Evolutionary conservation across 208 protist genomes (phyloP).

Genomic region (Trypanosoma caninum): DNA sequence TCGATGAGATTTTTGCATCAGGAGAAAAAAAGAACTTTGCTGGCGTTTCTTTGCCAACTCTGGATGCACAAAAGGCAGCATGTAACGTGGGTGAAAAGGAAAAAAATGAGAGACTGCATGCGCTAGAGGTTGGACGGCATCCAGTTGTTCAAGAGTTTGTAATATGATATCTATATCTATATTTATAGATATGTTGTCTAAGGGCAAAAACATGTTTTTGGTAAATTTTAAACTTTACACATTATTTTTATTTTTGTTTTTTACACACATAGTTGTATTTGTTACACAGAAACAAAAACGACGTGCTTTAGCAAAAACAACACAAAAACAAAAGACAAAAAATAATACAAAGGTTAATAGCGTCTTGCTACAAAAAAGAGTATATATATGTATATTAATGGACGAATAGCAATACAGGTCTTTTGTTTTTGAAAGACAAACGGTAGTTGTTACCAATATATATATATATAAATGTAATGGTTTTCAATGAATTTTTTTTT

Average conservation of each 20-base stretch:
- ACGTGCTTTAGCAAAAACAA: neutral
- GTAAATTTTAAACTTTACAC: no score
- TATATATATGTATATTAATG: no score
- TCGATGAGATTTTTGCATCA: conserved; percentile 65
- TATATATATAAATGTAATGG: no score
- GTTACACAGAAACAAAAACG: no score
- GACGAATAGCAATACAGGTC: no score
- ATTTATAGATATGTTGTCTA: neutral
- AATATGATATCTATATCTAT: conserved; percentile 1
- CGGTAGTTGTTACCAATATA: neutral
- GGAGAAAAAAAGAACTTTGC: conserved; percentile 17
- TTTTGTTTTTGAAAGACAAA: neutral
- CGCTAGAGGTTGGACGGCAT: conserved; percentile 8
- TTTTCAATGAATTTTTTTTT: no score
- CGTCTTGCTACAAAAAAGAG: no score
- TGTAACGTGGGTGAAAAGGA: neutral
- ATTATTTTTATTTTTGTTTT: no score
- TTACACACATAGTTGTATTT: no score
- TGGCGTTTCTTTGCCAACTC: neutral
- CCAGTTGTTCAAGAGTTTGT: conserved; percentile 17
- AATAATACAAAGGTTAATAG: neutral
- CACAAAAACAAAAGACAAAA: neutral
- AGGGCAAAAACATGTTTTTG: no score
- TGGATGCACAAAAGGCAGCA: neutral
- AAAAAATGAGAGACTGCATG: neutral